Evolutionary conservation across 768 basidiomycete genomes (phyloP), one percentile per base, ranked within the genome.

Genomic region (Kwoniella dejecticola): DNA sequence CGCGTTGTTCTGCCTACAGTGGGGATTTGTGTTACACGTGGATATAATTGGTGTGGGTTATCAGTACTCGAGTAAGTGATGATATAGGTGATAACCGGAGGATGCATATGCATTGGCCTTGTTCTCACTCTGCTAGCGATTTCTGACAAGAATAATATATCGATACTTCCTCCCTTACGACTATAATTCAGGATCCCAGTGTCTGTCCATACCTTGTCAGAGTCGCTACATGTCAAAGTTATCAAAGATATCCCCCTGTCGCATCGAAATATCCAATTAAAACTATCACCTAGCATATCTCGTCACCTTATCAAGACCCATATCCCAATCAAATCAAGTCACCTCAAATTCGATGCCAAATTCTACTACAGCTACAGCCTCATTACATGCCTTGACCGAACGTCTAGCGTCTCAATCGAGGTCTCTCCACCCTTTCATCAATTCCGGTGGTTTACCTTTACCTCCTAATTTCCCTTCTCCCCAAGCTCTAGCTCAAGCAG

Each of bases 331-430:
- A 41, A 11, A 53, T 19, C 49, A 31, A 12, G 27, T 23, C 23
- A 27, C n/a, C 15, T 21, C 21, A 50, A 10, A 30, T 31, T 50
- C 60, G 30, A 60, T 60, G 54, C 50, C 70, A 53, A 63, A 63
- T 57, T 40, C 53, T 29, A 53, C 66, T 38, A 44, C 68, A 53
- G 52, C 60, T 55, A 47, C 62, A 56, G 73, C 73, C 17, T 72
- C 71, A 24, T 62, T 75, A 11, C 73, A 75, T 55, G 71, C 68
- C 17, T 48, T 75, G 31, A 75, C 73, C 26, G 70, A 75, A 59
- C 66, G 73, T 19, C 67, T 75, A 7, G 73, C 73, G 3, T 68
- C 73, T 1, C 73, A 72, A 50, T 71, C 70, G 12, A 52, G 67
- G 21, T 57, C 63, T 11, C 36, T 72, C 1, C 59, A 68, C 13